A percentile compares a stretch with the other conserved stretches of the same genome.
These are phyloP conservation scores for Hyaloperonospora brassicae DNA, from an alignment of 352 stramenopile genomes.

Conservation along the genomic window DNA sequence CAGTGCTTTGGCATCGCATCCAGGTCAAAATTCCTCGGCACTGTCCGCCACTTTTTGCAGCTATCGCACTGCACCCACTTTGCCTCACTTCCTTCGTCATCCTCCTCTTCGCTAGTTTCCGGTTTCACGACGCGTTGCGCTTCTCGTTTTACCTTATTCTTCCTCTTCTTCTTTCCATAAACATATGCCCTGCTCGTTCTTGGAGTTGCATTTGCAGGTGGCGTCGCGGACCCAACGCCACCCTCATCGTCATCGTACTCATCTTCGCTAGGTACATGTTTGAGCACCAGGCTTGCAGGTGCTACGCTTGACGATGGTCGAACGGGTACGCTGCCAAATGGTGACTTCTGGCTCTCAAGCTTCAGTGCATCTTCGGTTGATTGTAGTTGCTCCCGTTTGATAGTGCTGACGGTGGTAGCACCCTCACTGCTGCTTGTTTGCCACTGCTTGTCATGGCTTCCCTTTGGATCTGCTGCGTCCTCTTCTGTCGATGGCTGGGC, in stretches of 20 bases:
- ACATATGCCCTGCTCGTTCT: constrained; percentile 6
- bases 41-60: constrained; percentile 93
- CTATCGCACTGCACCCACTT: constrained; percentile 95
- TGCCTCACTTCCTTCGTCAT: constrained; percentile 43
- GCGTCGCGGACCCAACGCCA: constrained; percentile 16
- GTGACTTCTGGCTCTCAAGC: constrained; percentile 28
- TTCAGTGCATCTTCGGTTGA: constrained; percentile 13
- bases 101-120: constrained; percentile 21
- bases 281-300: constrained; percentile 9
- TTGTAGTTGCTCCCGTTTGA: constrained; percentile 1
- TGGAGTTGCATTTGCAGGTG: constrained; percentile 16
- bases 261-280: constrained; percentile 31
- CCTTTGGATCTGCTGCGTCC: too few species aligned
- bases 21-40: constrained; percentile 84
- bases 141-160: constrained; percentile 40
- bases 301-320: constrained; percentile 9
- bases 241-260: constrained; percentile 50
- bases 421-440: too few species aligned
- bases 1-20: constrained; percentile 90
- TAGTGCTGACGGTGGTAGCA: too few species aligned
- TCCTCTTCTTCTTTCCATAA: constrained; percentile 47
- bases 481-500: too few species aligned
- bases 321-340: constrained; percentile 10
- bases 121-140: constrained; percentile 20
- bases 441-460: too few species aligned